phyloP scores from a whole-genome alignment of 2,329 filamentous ascomycete species.

The Alternaria burnsii region DNA sequence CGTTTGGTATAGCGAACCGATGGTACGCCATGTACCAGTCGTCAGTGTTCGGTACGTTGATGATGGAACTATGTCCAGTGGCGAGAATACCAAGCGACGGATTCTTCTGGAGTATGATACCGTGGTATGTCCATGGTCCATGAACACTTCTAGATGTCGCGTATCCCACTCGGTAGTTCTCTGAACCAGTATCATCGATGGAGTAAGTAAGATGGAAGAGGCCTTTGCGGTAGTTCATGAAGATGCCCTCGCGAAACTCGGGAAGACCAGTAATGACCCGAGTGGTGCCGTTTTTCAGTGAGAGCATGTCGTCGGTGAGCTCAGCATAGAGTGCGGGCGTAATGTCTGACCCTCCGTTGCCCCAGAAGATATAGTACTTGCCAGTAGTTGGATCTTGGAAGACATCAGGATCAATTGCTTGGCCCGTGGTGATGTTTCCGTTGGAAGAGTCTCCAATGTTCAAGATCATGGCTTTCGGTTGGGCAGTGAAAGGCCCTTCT shows the following conservation, averaged over 20 bases:
- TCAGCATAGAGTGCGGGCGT: slow-evolving; percentile 30
- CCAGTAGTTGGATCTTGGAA: slow-evolving; percentile 37
- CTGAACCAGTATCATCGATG: slow-evolving; percentile 40
- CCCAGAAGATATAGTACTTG: slow-evolving; percentile 43
- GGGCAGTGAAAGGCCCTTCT: slow-evolving; percentile 36
- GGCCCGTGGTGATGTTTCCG: slow-evolving; percentile 30
- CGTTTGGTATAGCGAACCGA: slow-evolving; percentile 36
- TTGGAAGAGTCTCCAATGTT: slow-evolving; percentile 24
- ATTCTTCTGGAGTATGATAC: slow-evolving; percentile 38
- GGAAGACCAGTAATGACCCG: slow-evolving; percentile 25
- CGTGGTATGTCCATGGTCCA: slow-evolving; percentile 39
- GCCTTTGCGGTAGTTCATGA: slow-evolving; percentile 36
- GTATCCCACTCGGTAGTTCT: slow-evolving; percentile 40
- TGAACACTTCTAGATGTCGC: slow-evolving; percentile 29
- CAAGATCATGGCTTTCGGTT: slow-evolving; percentile 37
- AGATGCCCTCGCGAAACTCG: slow-evolving; percentile 38
- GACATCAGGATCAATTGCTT: slow-evolving; percentile 38
- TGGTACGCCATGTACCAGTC: slow-evolving; percentile 45
- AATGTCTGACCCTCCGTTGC: slow-evolving; percentile 22
- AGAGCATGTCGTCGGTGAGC: slow-evolving; percentile 34
- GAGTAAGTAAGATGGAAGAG: slow-evolving; percentile 41
- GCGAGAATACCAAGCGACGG: slow-evolving; percentile 31
- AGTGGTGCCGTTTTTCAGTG: slow-evolving; percentile 26
- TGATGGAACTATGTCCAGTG: slow-evolving; percentile 36
- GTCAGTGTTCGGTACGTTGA: slow-evolving; percentile 39